Conservation (phyloP, 306 rosid genomes). For the Quercus cerris region DNA sequence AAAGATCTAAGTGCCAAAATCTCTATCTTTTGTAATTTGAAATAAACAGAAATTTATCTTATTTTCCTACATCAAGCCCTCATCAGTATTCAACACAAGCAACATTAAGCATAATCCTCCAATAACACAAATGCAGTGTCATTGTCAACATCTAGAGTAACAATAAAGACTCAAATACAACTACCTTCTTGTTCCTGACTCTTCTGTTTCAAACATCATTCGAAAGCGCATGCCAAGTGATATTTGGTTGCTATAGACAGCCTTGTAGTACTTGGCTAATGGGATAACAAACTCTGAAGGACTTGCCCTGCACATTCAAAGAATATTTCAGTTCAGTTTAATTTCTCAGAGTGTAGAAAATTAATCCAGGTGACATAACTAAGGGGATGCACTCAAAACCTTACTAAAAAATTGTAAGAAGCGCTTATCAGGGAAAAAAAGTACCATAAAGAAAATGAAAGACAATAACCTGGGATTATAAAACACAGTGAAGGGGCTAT, state of each 20-base stretch:
- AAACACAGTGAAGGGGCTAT: slow-evolving; percentile 80
- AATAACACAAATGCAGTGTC: neutral
- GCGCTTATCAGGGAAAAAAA: neutral
- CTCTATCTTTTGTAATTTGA: slow-evolving; percentile 10
- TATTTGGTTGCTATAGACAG: slow-evolving; percentile 83
- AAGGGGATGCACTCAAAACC: slow-evolving; percentile 1
- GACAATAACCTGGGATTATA: slow-evolving; percentile 81
- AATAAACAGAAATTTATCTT: slow-evolving; percentile 1
- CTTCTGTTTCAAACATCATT: slow-evolving; percentile 98
- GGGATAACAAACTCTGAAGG: slow-evolving; percentile 99
- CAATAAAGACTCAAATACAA: slow-evolving; percentile 18
- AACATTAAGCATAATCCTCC: neutral
- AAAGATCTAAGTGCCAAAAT: slow-evolving; percentile 1
- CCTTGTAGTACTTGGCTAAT: slow-evolving; percentile 92
- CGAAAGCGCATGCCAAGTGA: slow-evolving; percentile 97
- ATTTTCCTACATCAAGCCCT: slow-evolving; percentile 3
- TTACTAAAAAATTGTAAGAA: neutral
- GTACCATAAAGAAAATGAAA: neutral
- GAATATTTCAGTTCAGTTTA: slow-evolving; percentile 2
- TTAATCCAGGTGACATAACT: neutral
- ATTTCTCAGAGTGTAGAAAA: neutral
- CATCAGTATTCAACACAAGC: neutral
- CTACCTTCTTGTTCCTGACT: slow-evolving; percentile 97
- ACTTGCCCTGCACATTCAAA: slow-evolving; percentile 75
- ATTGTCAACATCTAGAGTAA: neutral